phyloP scores from a whole-genome alignment of 768 basidiomycete species.

The Terana coerulea region DNA sequence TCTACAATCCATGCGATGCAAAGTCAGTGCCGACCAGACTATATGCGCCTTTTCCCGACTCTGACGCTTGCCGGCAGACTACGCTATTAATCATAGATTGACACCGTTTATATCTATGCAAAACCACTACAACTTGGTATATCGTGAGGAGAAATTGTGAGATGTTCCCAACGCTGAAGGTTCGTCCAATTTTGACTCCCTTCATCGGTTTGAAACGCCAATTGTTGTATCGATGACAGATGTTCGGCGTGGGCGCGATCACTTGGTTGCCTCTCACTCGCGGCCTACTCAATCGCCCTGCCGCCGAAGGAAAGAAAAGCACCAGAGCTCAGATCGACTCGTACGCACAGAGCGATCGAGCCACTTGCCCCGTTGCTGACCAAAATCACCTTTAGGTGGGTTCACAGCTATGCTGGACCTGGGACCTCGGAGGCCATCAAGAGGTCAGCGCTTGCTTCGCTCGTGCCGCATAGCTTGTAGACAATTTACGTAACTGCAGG shows the following conservation, averaged over 20 bases:
- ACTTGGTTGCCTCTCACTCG: slow-evolving; percentile 36
- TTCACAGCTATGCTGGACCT: no score
- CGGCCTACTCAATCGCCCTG: slow-evolving; percentile 29
- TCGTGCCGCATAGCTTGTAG: background rate
- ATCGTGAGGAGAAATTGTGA: slow-evolving; percentile 43
- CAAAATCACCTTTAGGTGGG: no score
- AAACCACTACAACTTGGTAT: slow-evolving; percentile 41
- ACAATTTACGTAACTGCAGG: slow-evolving; percentile 10
- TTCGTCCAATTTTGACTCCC: slow-evolving; percentile 14
- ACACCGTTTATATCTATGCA: slow-evolving; percentile 45
- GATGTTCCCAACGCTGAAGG: slow-evolving; percentile 37
- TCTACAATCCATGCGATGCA: no score
- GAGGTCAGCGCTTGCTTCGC: no score
- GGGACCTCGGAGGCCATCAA: no score
- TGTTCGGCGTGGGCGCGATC: slow-evolving; percentile 29
- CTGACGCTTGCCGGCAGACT: no score
- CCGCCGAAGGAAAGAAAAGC: background rate
- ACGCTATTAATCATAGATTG: slow-evolving; percentile 25
- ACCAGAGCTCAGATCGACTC: slow-evolving; percentile 15
- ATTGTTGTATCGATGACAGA: slow-evolving; percentile 10
- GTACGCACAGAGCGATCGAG: slow-evolving; percentile 29
- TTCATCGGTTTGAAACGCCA: no score
- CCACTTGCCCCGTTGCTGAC: no score
- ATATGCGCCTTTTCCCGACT: no score
- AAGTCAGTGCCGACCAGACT: no score